Percentiles rank a stretch among this genome's conserved stretches.
phyloP scores from a whole-genome alignment of 179 eudicot species.

The Amaranthus tricolor region DNA sequence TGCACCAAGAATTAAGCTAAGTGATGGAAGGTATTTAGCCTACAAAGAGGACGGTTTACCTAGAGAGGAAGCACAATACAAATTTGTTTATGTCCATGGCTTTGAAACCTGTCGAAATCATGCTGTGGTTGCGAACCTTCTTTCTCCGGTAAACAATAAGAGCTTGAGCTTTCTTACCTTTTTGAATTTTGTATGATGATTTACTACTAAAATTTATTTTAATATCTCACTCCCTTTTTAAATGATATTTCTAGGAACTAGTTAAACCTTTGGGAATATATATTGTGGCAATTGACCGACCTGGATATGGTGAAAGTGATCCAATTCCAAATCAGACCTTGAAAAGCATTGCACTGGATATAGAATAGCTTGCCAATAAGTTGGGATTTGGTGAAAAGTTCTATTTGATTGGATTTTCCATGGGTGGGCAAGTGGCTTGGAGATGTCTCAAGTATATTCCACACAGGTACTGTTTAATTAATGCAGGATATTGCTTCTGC shows the following conservation, averaged over 20 bases:
- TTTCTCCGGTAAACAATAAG: conserved; percentile 25
- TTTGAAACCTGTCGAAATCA: conserved; percentile 34
- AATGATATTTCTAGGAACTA: conserved; percentile 12
- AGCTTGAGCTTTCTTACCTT: background rate
- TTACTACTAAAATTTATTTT: background rate
- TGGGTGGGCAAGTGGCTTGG: conserved; percentile 37
- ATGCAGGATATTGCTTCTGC: no score
- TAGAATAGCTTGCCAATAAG: conserved; percentile 39
- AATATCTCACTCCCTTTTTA: background rate
- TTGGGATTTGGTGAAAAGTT: conserved; percentile 31
- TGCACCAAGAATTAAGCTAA: conserved; percentile 38
- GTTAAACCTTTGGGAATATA: conserved; percentile 26
- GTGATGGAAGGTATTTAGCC: conserved; percentile 47
- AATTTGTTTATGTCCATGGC: conserved; percentile 40
- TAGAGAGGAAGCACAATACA: conserved; percentile 31
- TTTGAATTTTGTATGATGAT: background rate
- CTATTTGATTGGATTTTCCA: conserved; percentile 38
- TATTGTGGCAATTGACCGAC: conserved; percentile 37
- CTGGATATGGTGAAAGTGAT: conserved; percentile 45
- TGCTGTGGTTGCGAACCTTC: conserved; percentile 26
- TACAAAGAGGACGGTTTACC: conserved; percentile 40
- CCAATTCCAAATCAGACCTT: conserved; percentile 29
- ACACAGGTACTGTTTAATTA: conserved; percentile 24
- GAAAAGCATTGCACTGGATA: conserved; percentile 30
- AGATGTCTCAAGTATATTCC: conserved; percentile 38